Base-by-base conservation (phyloP, 2,329 filamentous ascomycete species). In the Sporothrix inflata region DNA sequence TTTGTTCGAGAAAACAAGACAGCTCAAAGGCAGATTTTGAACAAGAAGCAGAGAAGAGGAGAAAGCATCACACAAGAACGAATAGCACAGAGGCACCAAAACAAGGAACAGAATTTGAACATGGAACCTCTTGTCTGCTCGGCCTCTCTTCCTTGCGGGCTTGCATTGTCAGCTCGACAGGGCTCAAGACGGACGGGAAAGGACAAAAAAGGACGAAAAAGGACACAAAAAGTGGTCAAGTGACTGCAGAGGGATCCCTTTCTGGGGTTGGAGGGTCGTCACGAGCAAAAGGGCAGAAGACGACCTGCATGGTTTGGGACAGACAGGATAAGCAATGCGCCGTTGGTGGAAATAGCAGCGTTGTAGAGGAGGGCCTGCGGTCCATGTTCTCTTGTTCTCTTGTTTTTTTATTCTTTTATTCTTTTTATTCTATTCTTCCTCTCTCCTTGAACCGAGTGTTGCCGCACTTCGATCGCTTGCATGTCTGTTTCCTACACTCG, bases 121-220 rank as follows among this genome's bases (percentile, higher is more conserved):
- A 27, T 34, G 27, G 14, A 16, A 8, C 12, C 11, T 38, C n/a
- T 38, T 1, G 16, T 11, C 30, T 11, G 4, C 9, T 40, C 57
- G 57, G 57, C 34, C 57, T 21, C n/a, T 63, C 40, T 16, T 6
- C 30, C 30, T 3, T 49, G 47, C 16, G 4, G 42, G 42, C 34
- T 55, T 61, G 57, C 57, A 61, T 38, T 61, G 57, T 61, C 57
- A 61, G 57, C 57, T 61, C 57, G 30, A 30, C 57, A 61, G 57
- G 57, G 34, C 19, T 30, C 57, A 24, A 12, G 49, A 42, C 8
- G 8, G 38, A 21, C 38, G 19, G 57, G 21, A 61, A 19, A 40
- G 19, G 30, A 38, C 61, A 3, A 45, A 65, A n/a, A n/a, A n/a
- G 8, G 38, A 21, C 38, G 19, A 34, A 47, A 12, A 42, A 21